Evolutionary conservation across 2,329 filamentous ascomycete genomes (phyloP).

Genomic region (Cladosporium sp.): DNA sequence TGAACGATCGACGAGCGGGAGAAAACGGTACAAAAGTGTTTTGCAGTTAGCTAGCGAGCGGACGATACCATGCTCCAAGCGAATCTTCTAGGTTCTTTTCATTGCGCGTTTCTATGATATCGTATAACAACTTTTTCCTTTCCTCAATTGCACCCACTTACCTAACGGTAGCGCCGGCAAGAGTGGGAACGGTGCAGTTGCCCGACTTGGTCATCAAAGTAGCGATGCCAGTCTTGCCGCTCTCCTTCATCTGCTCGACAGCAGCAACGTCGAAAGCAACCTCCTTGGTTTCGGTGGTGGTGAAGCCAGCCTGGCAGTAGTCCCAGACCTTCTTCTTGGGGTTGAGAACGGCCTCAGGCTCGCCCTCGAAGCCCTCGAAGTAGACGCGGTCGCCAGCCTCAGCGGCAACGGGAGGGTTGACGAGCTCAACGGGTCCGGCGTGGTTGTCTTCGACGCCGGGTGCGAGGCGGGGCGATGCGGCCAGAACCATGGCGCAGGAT

Average conservation of each 20-base stretch:
- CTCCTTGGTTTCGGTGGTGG: constrained; percentile 73
- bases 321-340: constrained; percentile 99
- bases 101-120: constrained; percentile 10
- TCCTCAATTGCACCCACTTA: constrained; percentile 42
- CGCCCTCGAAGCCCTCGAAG: constrained; percentile 92
- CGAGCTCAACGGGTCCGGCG: constrained; percentile 86
- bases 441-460: constrained; percentile 82
- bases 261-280: constrained; percentile 79
- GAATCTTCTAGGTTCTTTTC: neutral
- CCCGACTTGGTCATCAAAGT: constrained; percentile 74
- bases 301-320: constrained; percentile 92
- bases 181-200: constrained; percentile 73
- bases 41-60: neutral
- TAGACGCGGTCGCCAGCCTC: constrained; percentile 81
- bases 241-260: constrained; percentile 69
- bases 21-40: too few species aligned
- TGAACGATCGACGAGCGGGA: too few species aligned
- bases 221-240: constrained; percentile 50
- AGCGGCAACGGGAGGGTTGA: constrained; percentile 71
- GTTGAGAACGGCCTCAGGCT: constrained; percentile 90
- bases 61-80: neutral
- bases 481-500: constrained; percentile 84
- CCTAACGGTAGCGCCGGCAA: constrained; percentile 77
- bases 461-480: constrained; percentile 76
- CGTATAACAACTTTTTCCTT: neutral